Base-by-base conservation (phyloP, 306 rosid genomes). In the Prunus dulcis region DNA sequence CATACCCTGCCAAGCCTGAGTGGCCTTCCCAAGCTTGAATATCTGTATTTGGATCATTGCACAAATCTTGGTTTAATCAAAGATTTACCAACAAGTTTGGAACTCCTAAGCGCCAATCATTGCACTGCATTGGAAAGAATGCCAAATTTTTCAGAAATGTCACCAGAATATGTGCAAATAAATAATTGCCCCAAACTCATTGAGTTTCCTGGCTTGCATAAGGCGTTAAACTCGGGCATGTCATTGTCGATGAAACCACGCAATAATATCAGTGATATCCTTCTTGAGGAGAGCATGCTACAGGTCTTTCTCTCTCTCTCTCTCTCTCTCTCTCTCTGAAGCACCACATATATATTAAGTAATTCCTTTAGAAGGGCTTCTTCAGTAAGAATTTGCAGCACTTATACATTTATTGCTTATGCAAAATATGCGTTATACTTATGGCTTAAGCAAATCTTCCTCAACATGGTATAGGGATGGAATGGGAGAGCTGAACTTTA, bases 201-300 rank as follows among this genome's bases (percentile, higher is more conserved):
- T 5, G 49, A 76, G 6, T 11, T 81, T 58, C 78, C 71, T 15
- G 81, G 75, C 23, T 64, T 71, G 27, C 71, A 81, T 0, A 72
- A 32, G n/a, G 23, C 66, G 3, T 72, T 49, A 56, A 73, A 47
- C 11, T 64, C 64, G 32, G 32, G 32, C 12, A 52, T 69, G 23
- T 2, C 49, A 17, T 28, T 15, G 7, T 19, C 75, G 8, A 55
- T 71, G 69, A 65, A 56, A 45, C 56, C 63, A 23, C 64, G 73
- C 58, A 71, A 32, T 55, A 71, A 20, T 12, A 56, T 81, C 1
- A 6, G 50, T 30, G 34, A 43, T 19, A 22, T 56, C 5, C 32
- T 30, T 27, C 47, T 71, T 34, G 64, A 56, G 23, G 67, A 38
- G 32, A 71, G 38, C 78, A 52, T 81, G 57, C 52, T 65, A 55